These are phyloP conservation scores for Eucalyptus camaldulensis DNA, from an alignment of 345 rosid species.

Conservation along the genomic window DNA sequence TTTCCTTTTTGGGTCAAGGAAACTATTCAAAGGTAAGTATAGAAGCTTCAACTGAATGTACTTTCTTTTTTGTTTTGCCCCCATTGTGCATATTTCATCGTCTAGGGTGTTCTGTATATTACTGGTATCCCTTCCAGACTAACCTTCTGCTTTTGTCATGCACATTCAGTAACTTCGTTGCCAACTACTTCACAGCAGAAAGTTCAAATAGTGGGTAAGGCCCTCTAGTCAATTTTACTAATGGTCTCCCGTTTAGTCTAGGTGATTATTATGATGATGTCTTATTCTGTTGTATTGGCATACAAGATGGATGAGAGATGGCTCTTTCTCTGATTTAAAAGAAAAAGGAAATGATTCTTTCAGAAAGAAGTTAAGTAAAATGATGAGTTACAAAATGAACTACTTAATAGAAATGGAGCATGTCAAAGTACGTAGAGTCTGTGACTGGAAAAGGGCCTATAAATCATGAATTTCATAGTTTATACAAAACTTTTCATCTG, in stretches of 20 bases:
- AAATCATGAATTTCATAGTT: not conserved
- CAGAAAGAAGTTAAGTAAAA: not conserved
- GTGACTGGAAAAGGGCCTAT: not conserved
- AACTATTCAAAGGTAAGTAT: slow-evolving; percentile 33
- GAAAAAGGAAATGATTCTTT: not conserved
- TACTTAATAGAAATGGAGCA: not conserved
- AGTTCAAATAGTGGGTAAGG: slow-evolving; percentile 23
- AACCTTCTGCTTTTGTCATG: not conserved
- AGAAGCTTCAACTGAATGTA: not conserved
- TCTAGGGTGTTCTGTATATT: not conserved
- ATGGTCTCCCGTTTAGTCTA: not conserved
- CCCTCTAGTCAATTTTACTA: not conserved
- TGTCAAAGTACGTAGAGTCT: not conserved
- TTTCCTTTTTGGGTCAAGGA: slow-evolving; percentile 48
- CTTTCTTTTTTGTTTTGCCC: not conserved
- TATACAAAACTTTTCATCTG: not conserved
- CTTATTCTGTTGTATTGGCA: not conserved
- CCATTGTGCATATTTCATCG: not conserved
- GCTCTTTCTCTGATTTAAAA: not conserved
- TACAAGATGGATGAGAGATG: not conserved
- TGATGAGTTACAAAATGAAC: not conserved
- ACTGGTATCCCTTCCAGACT: not conserved
- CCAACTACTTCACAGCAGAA: slow-evolving; percentile 40
- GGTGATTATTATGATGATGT: not conserved
- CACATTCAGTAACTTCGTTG: slow-evolving; percentile 42